Evolutionary conservation across 23 red algal genomes (phyloP).

Genomic region (Chondrus crispus): DNA sequence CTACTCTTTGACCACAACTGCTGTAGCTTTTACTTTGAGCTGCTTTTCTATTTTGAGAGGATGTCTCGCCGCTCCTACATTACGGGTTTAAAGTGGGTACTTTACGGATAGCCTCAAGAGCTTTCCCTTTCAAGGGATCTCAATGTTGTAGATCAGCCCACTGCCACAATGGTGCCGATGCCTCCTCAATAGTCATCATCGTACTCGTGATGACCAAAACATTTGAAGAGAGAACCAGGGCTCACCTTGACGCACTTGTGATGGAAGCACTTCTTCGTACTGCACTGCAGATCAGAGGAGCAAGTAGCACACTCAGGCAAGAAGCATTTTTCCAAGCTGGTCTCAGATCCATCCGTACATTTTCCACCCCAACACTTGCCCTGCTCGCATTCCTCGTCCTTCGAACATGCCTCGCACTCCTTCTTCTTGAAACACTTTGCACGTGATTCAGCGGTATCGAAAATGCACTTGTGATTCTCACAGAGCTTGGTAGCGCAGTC

Average conservation of each 20-base stretch:
- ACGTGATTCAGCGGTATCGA: slow-evolving; percentile 10
- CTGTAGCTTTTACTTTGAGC: too few relatives aligned
- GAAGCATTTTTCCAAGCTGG: background rate
- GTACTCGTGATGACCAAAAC: too few relatives aligned
- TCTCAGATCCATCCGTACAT: background rate
- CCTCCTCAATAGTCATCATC: too few relatives aligned
- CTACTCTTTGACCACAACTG: too few relatives aligned
- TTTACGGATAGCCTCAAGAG: too few relatives aligned
- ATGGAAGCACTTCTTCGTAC: background rate
- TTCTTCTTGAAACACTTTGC: background rate
- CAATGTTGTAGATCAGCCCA: too few relatives aligned
- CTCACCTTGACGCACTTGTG: background rate
- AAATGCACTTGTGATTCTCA: background rate
- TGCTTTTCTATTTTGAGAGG: too few relatives aligned
- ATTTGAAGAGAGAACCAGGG: background rate
- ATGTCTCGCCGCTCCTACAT: too few relatives aligned
- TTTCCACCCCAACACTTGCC: background rate
- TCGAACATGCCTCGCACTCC: background rate
- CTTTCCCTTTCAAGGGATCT: too few relatives aligned
- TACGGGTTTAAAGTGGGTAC: too few relatives aligned
- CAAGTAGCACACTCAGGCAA: background rate
- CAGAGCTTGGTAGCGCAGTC: background rate
- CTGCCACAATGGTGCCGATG: too few relatives aligned
- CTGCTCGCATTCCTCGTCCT: background rate
- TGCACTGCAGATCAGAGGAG: background rate